Base-by-base conservation (phyloP, 306 rosid genomes). In the Arachis hypogaea region DNA sequence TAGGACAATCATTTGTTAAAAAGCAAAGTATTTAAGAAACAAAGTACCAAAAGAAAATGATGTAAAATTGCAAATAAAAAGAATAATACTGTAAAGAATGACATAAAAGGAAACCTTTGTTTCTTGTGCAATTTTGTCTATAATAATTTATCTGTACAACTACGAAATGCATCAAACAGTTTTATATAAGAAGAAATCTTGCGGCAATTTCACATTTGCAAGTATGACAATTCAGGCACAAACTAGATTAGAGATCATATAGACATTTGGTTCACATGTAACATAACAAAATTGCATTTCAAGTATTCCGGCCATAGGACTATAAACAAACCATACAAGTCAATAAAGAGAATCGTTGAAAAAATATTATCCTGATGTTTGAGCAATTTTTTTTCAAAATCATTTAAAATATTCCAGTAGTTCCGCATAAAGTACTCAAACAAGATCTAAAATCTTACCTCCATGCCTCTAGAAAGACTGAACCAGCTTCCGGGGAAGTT, bases 401-500 rank as follows among this genome's bases (percentile, higher is more conserved):
- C 78, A 67, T 54, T 73, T 42, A 63, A 59, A 33, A 33, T 33
- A 33, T 4, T 33, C 38, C 38, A 56, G 45, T 1, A 46, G 22
- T 55, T 62, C 46, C 63, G 71, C 62, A 62, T 63, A 75, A 47
- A 41, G 41, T 51, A 76, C 38, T 9, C 38, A 49, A 59, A 38
- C 68, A 62, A 56, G 5, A 50, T 60, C 59, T 54, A 73, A 51
- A 79, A 18, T 76, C 87, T 86, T 86, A 95, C 99, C 86, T 92
- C 99, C 98, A 95, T 79, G 92, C 97, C 77, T 92, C 93, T 64
- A 95, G 84, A 80, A 95, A 95, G 80, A 95, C 93, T 59, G 88
- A 88, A 78, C 91, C 97, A 7, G 98, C 98, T 85, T 92, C 93
- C 4, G 99, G 99, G 59, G 99, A 95, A 38, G 98, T 92, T 82